Evolutionary conservation across 495 filamentous ascomycete species (phyloP), one percentile per base, ranked within the genome.

Genomic region (Hypoxylon rickii): DNA sequence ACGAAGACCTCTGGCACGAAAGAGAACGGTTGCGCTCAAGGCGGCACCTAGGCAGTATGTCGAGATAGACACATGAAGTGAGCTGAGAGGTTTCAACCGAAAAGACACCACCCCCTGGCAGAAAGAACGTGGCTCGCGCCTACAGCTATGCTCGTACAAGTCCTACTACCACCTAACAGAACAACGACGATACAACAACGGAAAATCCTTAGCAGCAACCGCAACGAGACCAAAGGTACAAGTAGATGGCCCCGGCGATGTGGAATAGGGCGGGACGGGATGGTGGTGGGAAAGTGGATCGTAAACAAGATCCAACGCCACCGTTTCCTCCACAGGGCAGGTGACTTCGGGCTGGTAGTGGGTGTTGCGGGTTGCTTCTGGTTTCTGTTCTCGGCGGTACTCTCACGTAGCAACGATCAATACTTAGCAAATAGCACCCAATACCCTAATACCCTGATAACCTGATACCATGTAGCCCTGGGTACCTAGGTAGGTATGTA

Each of bases 221-320:
- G 34, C 45, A 41, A 33, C 12, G 43, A 37, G 42, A 57, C 19
- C 12, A n/a, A n/a, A n/a, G n/a, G n/a, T n/a, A n/a, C 39, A 32
- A 39, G 11, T 29, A 44, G 55, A 20, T n/a, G 43, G n/a, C 43
- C 59, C 60, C 60, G 60, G 44, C 31, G 54, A 46, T 59, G 47
- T 59, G 55, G 55, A 50, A 64, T 55, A 63, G 53, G 53, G 53
- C 55, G 49, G 55, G 50, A 59, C 49, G 60, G 49, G 44, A 59
- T 58, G 47, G 12, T 33, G 59, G 24, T 10, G n/a, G 43, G 32
- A 31, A 40, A 58, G 60, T 58, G 60, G 60, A 55, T 29, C 60
- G 54, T 15, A 49, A 39, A 38, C 17, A 32, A 56, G 50, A 50
- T 55, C 34, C 42, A 51, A 44, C 60, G 60, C 54, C 60, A 55